phyloP scores from a whole-genome alignment of 495 filamentous ascomycete genomes.

The Daldinia decipiens region DNA sequence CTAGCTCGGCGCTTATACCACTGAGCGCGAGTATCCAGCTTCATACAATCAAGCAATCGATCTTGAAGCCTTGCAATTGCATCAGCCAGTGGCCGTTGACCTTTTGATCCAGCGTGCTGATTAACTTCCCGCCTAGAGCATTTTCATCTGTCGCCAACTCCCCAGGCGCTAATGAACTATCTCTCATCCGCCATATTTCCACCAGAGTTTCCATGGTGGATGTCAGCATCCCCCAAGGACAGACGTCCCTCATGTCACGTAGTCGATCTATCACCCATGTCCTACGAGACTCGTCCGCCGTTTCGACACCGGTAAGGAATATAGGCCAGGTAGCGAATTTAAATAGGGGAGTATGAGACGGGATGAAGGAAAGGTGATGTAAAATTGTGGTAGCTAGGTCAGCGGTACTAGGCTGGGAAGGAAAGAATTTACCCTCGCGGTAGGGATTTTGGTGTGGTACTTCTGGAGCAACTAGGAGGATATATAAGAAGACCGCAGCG shows the following conservation, averaged over 20 bases:
- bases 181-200: slow-evolving; percentile 53
- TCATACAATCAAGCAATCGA: slow-evolving; percentile 57
- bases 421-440: slow-evolving; percentile 48
- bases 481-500: slow-evolving; percentile 56
- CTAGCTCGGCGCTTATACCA: not conserved
- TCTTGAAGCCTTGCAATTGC: slow-evolving; percentile 47
- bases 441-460: slow-evolving; percentile 20
- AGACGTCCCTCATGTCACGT: slow-evolving; percentile 50
- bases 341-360: slow-evolving; percentile 58
- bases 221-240: slow-evolving; percentile 58
- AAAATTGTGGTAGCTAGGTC: slow-evolving; percentile 58
- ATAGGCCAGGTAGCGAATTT: slow-evolving; percentile 70
- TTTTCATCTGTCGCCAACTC: slow-evolving; percentile 15
- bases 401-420: slow-evolving; percentile 53
- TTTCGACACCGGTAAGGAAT: slow-evolving; percentile 65
- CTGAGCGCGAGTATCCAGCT: not conserved
- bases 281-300: slow-evolving; percentile 46
- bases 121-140: not conserved
- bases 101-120: not conserved
- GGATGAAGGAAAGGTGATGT: slow-evolving; percentile 55
- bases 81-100: slow-evolving; percentile 50
- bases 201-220: slow-evolving; percentile 56
- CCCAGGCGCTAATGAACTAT: slow-evolving; percentile 23
- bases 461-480: slow-evolving; percentile 45
- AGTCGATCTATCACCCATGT: slow-evolving; percentile 54